Base-by-base conservation (phyloP, 345 rosid species). In the Eutrema heterophyllum region DNA sequence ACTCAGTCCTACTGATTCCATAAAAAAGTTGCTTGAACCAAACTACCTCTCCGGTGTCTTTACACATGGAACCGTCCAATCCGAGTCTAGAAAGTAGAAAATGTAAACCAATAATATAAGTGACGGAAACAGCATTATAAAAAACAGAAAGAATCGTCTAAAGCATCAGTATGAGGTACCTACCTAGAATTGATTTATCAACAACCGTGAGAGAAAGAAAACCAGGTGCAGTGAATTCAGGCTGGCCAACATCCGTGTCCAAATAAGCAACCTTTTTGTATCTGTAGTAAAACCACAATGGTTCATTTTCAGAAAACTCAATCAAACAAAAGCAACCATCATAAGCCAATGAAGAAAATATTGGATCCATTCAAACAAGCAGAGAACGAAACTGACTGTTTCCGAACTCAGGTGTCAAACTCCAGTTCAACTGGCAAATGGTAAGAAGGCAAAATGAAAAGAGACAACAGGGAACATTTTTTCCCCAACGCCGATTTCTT, bases 191-290 rank as follows among this genome's bases (percentile, higher is more conserved):
- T 40, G 74, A 70, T 78, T 84, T 77, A 69, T 89, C 94, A 12
- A 89, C 85, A 54, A 87, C 76, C n/a, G 91, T 87, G 68, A 95
- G 86, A 70, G 99, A 95, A 24, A 92, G 79, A 57, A 95, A 84
- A 45, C 98, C 99, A 66, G 97, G 94, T 68, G 92, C 67, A 59
- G 98, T 87, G 61, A 92, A 92, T 78, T 95, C 98, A 40, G 99
- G 87, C 81, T 95, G 98, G 55, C 99, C 99, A 73, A 88, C 96
- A 82, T 95, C 99, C 0, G 89, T 84, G 79, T 95, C 98, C 90
- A 95, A 86, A 79, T 85, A 95, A 55, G 89, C 96, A 24, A 89
- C 96, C 72, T 78, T 90, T 66, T 71, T 85, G 74, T 86, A 90
- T 73, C 99, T 92, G 87, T 74, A 78, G 24, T 21, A 21, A 21